Base-by-base conservation (phyloP, 1,284 basidiomycete genomes). In the Ustilago trichophora region DNA sequence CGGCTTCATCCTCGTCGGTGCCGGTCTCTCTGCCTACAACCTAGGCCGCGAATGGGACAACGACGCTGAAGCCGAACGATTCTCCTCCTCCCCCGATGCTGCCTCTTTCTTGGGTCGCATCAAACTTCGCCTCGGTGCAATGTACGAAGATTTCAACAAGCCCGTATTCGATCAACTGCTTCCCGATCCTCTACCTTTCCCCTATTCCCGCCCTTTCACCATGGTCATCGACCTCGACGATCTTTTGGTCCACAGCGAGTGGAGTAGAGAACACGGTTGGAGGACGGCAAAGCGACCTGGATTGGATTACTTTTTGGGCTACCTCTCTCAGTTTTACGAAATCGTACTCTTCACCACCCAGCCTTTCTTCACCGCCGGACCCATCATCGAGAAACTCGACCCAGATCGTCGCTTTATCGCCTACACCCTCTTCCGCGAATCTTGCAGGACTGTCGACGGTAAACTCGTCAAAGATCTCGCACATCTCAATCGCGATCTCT, bases 291-390 rank as follows among this genome's bases (percentile, higher is more conserved):
- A 84, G 65, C 88, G 96, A 46, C 95, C 95, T 1, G 96, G 96
- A 4, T 90, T 95, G 9, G 96, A 98, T 82, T 97, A 98, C 83
- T 98, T 98, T 87, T 85, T 98, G 44, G 93, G 88, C 27, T 98
- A 98, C 82, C 86, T 98, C 37, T 93, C 92, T 0, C 94, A 97
- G 78, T 98, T 97, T 83, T 98, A 93, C 83, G 95, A 98, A 84
- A 89, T 98, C 63, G 94, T 98, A 19, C 85, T 98, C 51, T 99
- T 98, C 85, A 97, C 94, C 12, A 87, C 89, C 9, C 93, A 97
- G 83, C 88, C 92, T 48, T 86, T 87, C 74, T 98, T 95, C 82
- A 94, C 92, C 52, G 95, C 91, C 1, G 84, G 86, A 26, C 91
- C 92, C 16, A 87, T 98, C 53, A 84, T 95, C 32, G 93, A 97